These are phyloP conservation scores for Capsicum pubescens DNA, from an alignment of 257 asterid species.

Conservation along the genomic window DNA sequence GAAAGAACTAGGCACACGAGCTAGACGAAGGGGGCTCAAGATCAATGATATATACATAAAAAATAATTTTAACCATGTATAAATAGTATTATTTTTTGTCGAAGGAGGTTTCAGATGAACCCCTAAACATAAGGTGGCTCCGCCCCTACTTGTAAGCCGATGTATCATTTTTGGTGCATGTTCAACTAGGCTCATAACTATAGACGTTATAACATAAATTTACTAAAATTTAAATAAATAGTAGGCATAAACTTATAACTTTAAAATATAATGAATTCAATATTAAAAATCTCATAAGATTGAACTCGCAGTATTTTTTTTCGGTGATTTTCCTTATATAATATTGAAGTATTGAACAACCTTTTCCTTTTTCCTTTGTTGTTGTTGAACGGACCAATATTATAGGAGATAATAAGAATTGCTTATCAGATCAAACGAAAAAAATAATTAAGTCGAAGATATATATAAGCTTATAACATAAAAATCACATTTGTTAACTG, in stretches of 20 bases:
- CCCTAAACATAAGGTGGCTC: no score
- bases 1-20: no score
- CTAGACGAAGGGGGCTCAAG: no score
- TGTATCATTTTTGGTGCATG: rapidly evolving
- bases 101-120: no score
- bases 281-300: no score
- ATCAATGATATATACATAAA: no score
- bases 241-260: not conserved
- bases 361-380: not conserved
- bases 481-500: not conserved
- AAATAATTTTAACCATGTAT: no score
- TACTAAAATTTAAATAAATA: not conserved
- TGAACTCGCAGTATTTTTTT: not conserved
- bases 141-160: not conserved
- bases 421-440: conserved; percentile 3
- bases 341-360: not conserved
- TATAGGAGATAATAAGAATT: not conserved
- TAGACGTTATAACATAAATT: not conserved
- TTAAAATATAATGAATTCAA: not conserved
- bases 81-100: no score
- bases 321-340: not conserved
- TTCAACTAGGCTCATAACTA: not conserved
- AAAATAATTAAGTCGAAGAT: not conserved
- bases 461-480: not conserved
- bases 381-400: not conserved